Percentiles rank a stretch among this genome's conserved stretches.
phyloP scores from a whole-genome alignment of 139 green algal species.

The Penium margaritaceum region DNA sequence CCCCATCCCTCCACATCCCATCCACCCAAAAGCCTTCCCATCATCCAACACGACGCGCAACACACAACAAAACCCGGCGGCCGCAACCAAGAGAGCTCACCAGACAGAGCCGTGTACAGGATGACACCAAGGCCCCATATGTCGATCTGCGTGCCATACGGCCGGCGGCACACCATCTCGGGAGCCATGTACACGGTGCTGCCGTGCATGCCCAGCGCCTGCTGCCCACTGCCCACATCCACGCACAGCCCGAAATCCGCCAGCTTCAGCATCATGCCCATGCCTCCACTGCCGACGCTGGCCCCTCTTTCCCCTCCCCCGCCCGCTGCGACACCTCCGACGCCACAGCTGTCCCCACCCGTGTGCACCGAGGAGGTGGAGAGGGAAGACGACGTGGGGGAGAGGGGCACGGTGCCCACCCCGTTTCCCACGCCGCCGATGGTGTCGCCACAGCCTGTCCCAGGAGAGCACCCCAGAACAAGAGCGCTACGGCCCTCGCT shows the following conservation, averaged over 20 bases:
- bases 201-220: not conserved
- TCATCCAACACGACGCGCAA: too few relatives aligned
- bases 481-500: too few relatives aligned
- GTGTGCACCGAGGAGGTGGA: too few relatives aligned
- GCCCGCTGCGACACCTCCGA: not conserved
- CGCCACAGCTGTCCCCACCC: too few relatives aligned
- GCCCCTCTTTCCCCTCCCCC: not conserved
- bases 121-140: slow-evolving; percentile 3
- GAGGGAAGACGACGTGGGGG: too few relatives aligned
- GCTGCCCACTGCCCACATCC: not conserved
- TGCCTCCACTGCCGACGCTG: not conserved
- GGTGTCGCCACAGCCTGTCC: too few relatives aligned
- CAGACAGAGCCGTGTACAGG: not conserved
- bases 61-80: too few relatives aligned
- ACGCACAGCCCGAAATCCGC: slow-evolving; percentile 9
- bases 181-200: slow-evolving; percentile 4
- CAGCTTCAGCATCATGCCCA: not conserved
- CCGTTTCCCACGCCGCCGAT: too few relatives aligned
- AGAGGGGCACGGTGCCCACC: too few relatives aligned
- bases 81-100: not conserved
- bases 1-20: not conserved
- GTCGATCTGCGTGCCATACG: not conserved
- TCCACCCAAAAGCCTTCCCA: too few relatives aligned
- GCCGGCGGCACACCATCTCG: not conserved
- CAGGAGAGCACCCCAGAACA: too few relatives aligned